These are phyloP conservation scores for Millerozyma miso DNA, from an alignment of 805 yeast genomes.

Conservation along the genomic window DNA sequence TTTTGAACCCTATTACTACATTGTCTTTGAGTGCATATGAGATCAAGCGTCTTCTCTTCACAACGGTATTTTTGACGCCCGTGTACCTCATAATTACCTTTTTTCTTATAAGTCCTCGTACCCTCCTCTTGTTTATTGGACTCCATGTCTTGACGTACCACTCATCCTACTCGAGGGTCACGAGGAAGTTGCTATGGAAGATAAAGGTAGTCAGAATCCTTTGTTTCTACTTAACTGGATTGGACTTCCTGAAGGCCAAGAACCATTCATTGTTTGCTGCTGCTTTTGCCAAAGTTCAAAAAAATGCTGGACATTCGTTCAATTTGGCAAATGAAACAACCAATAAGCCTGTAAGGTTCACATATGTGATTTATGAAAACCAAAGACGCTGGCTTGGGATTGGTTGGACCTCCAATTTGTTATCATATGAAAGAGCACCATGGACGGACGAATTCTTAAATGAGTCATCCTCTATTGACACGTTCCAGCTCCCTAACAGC, in stretches of 20 bases:
- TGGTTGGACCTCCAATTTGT: constrained; percentile 92
- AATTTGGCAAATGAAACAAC: constrained; percentile 11
- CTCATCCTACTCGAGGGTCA: constrained; percentile 78
- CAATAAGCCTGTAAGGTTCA: constrained; percentile 64
- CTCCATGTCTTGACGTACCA: constrained; percentile 72
- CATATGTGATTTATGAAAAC: constrained; percentile 89
- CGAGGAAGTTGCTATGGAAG: constrained; percentile 83
- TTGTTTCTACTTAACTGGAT: constrained; percentile 81
- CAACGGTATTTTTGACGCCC: constrained; percentile 84
- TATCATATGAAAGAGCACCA: constrained; percentile 89
- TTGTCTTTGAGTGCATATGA: constrained; percentile 74
- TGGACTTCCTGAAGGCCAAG: constrained; percentile 57
- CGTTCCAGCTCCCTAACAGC: constrained; percentile 76
- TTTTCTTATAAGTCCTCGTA: constrained; percentile 67
- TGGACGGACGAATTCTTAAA: constrained; percentile 97
- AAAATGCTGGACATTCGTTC: constrained; percentile 23
- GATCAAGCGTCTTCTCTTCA: constrained; percentile 71
- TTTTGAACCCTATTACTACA: constrained; percentile 75
- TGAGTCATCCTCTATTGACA: constrained; percentile 73
- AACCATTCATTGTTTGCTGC: constrained; percentile 49
- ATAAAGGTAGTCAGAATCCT: constrained; percentile 64
- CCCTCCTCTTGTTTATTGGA: constrained; percentile 56
- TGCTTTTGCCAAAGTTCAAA: constrained; percentile 51
- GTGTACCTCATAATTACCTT: constrained; percentile 67
- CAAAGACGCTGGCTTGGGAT: constrained; percentile 97